Base-by-base conservation (phyloP, 805 yeast species). In the Sugiyamaella qingdaonensis region DNA sequence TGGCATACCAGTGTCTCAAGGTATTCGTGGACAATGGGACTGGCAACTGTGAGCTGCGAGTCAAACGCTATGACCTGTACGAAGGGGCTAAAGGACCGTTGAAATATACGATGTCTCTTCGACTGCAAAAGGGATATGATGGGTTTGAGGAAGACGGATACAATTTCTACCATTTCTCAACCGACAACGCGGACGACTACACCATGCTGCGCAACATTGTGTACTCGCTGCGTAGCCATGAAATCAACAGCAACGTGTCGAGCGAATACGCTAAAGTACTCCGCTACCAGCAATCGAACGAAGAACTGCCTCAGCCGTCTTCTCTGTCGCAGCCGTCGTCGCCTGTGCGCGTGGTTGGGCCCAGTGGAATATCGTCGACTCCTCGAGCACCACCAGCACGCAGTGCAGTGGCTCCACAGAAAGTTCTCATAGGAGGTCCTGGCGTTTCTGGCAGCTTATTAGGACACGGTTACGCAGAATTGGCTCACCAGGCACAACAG, bases 121-220 rank as follows among this genome's bases (percentile, higher is more conserved):
- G 37, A 18, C 35, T 34, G n/a, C 50, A 32, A 7, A 31, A 24
- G 13, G 50, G 32, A 2, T 24, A 21, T 19, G 50, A 47, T 14
- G 31, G 43, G 37, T 60, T 55, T 44, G 37, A 53, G n/a, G 57
- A 60, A 21, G 34, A 42, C 14, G 31, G 44, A 14, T 62, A 60
- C 35, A 54, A 60, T n/a, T 37, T 60, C 10, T 54, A 61, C 29
- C 58, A 52, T 34, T 16, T 67, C 10, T 54, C 63, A 42, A 52
- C 64, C 1, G 61, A 59, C 53, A 54, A 60, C 44, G 59, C 56
- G 14, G 49, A 55, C 37, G 64, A 60, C 41, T 63, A 57, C 51
- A 64, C 64, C 35, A 46, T 56, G 39, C 53, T 67, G 32, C 56
- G 67, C 31, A 67, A 66, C 48, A 64, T 64, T 32, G 49, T 64